phyloP scores from a whole-genome alignment of 352 stramenopile genomes.

The Blastocystis sp. region DNA sequence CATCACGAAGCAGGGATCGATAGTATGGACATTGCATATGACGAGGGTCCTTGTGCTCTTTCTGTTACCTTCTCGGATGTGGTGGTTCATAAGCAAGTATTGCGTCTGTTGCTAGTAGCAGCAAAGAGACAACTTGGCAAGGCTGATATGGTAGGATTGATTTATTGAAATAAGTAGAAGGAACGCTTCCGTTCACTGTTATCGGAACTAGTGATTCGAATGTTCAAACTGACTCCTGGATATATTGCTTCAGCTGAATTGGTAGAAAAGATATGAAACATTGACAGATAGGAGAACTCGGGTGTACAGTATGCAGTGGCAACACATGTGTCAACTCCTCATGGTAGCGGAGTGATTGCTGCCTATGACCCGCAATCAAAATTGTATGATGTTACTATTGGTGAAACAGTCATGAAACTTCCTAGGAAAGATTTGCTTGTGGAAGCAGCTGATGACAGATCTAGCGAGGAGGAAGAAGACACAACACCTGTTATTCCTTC shows the following conservation, averaged over 20 bases:
- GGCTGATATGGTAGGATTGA: not conserved
- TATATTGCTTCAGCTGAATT: conserved; percentile 27
- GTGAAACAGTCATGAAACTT: not conserved
- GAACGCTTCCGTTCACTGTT: not conserved
- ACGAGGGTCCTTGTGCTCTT: not conserved
- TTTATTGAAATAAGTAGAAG: not conserved
- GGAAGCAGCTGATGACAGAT: not conserved
- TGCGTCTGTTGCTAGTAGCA: not conserved
- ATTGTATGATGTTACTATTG: conserved; percentile 6
- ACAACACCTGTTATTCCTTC: not conserved
- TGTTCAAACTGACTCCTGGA: not conserved
- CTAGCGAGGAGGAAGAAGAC: not conserved
- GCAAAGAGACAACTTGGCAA: not conserved
- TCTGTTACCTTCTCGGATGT: conserved; percentile 7
- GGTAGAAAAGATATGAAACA: not conserved
- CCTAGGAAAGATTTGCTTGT: conserved; percentile 9
- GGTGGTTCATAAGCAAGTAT: conserved; percentile 28
- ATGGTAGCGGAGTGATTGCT: not conserved
- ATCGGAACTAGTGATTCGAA: not conserved
- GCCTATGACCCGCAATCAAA: not conserved
- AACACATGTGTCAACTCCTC: conserved; percentile 13
- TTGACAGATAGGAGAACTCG: conserved; percentile 22
- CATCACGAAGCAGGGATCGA: not conserved
- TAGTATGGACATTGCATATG: not conserved
- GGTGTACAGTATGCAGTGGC: conserved; percentile 27